Base-by-base conservation (phyloP, 306 rosid genomes). In the Luffa acutangula region DNA sequence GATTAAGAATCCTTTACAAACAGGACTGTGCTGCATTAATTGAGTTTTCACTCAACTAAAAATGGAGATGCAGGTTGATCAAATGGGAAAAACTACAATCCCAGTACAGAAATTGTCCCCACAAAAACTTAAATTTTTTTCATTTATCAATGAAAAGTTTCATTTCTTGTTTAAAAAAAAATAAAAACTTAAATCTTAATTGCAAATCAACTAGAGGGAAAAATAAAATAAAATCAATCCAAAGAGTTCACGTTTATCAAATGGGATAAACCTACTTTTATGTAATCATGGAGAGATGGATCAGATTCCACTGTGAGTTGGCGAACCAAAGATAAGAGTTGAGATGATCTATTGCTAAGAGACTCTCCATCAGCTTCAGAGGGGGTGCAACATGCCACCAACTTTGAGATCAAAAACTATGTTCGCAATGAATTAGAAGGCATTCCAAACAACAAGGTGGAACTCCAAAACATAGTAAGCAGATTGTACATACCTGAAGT, bases 391-490 rank as follows among this genome's bases (percentile, higher is more conserved):
- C 93, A 89, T 1, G 85, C 88, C 84, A 94, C 95, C 89, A 94
- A 84, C 88, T 92, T 92, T 37, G 98, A 92, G 76, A 91, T 96
- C 82, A 94, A 82, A 84, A 90, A 92, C 98, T 94, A 88, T 78
- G 80, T 78, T 62, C 45, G 66, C 56, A 80, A 34, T 56, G 34
- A 85, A 80, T 76, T 59, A 66, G 79, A 82, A 53, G 12, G 53
- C 41, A 65, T 49, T 25, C 54, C 20, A 59, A 58, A 60, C 51
- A 82, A 60, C 54, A 3, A 49, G 77, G 77, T 65, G 48, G 72
- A 20, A 78, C 48, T 45, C 45, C 41, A 79, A n/a, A 59, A 79
- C 17, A 33, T 9, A 43, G 25, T 71, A 7, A 62, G 66, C 18
- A 81, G 7, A 59, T 36, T 33, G 81, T 34, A 83, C 67, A 79